Percentiles rank a stretch among this genome's conserved stretches.
phyloP scores from a whole-genome alignment of 495 filamentous ascomycete genomes.

The Alectoria sarmentosa region DNA sequence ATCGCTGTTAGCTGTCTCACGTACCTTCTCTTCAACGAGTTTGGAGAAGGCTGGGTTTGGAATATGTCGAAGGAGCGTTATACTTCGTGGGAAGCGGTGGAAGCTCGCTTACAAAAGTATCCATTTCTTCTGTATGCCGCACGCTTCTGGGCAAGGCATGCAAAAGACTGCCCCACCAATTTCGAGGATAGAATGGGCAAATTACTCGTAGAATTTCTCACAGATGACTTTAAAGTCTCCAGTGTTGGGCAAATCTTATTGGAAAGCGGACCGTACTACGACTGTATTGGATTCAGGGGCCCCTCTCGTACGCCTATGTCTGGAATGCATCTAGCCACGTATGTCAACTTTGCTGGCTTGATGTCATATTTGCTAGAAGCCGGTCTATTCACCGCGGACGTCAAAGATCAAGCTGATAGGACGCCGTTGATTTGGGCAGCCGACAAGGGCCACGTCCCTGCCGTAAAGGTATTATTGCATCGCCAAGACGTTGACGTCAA shows the following conservation, averaged over 20 bases:
- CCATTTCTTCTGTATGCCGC: constrained; percentile 2
- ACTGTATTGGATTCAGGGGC: no score
- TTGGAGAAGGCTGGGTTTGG: neutral
- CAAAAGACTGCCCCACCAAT: neutral
- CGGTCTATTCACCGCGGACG: neutral
- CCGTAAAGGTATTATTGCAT: neutral
- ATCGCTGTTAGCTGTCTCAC: constrained; percentile 9
- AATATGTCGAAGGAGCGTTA: neutral
- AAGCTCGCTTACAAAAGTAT: neutral
- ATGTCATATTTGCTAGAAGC: neutral
- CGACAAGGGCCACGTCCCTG: neutral
- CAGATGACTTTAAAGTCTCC: neutral
- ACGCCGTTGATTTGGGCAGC: constrained; percentile 2
- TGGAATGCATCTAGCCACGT: constrained; percentile 2
- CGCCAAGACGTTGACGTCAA: neutral
- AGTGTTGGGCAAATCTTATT: neutral
- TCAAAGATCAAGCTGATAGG: neutral
- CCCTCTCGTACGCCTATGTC: neutral
- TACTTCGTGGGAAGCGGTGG: no score
- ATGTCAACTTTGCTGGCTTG: neutral
- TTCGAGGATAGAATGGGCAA: neutral
- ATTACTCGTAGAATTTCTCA: neutral
- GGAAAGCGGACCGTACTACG: neutral
- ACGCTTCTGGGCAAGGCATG: neutral
- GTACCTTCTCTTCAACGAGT: neutral